Evolutionary conservation across 495 filamentous ascomycete genomes (phyloP).

Genomic region (Neurospora tetraspora): DNA sequence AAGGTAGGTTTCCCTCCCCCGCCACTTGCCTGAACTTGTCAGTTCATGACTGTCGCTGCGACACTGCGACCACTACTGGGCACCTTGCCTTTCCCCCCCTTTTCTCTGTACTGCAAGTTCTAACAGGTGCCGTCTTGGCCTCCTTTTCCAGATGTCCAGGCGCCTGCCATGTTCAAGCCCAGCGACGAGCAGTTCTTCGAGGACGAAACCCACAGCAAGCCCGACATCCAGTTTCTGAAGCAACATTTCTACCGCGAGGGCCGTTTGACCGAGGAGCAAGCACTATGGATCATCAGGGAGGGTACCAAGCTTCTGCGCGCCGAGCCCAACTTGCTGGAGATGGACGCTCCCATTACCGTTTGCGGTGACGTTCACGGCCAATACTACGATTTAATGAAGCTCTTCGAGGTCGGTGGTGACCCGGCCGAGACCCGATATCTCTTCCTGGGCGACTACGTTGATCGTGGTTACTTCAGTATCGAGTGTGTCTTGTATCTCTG

Average conservation of each 20-base stretch:
- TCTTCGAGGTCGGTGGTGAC: constrained; percentile 97
- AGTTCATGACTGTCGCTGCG: constrained; percentile 6
- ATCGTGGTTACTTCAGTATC: constrained; percentile 97
- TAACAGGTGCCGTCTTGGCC: constrained; percentile 3
- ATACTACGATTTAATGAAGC: constrained; percentile 98
- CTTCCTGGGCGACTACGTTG: constrained; percentile 96
- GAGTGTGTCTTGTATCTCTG: constrained; percentile 98
- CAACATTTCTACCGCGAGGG: constrained; percentile 98
- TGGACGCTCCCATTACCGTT: constrained; percentile 99
- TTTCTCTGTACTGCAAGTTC: neutral
- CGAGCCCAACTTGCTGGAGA: constrained; percentile 94
- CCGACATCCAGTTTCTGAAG: constrained; percentile 88
- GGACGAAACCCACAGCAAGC: constrained; percentile 74
- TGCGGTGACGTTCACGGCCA: constrained; percentile 98
- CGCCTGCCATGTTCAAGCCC: constrained; percentile 83
- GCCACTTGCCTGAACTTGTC: constrained; percentile 1
- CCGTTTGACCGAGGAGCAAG: constrained; percentile 92
- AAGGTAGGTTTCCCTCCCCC: constrained; percentile 52
- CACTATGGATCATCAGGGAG: constrained; percentile 82
- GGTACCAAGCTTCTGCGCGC: constrained; percentile 74
- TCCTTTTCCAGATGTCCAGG: constrained; percentile 70
- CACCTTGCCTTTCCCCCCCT: neutral
- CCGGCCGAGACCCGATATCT: constrained; percentile 92
- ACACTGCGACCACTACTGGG: neutral
- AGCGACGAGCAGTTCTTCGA: constrained; percentile 67